Conservation (phyloP, 164 flowering plant genomes). For the Nymphaea thermarum region DNA sequence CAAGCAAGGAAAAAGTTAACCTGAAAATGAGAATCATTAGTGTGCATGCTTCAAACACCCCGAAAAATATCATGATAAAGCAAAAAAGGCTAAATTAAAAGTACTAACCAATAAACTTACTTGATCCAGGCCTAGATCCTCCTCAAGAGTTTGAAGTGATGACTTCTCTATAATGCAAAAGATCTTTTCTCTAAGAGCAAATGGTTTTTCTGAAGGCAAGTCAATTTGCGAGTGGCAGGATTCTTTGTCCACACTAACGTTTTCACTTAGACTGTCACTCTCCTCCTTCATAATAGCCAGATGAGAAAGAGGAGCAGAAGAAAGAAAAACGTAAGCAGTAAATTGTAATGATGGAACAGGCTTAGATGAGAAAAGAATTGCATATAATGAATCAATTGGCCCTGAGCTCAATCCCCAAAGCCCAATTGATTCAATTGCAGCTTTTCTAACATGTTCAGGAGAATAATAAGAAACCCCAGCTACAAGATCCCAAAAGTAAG, state of each 20-base stretch:
- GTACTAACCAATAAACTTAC: constrained; percentile 19
- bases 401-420: constrained; percentile 87
- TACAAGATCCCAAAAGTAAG: constrained; percentile 70
- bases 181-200: constrained; percentile 58
- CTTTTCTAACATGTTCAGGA: constrained; percentile 39
- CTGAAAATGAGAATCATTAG: constrained; percentile 21
- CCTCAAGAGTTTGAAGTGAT: constrained; percentile 46
- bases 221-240: constrained; percentile 15
- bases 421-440: constrained; percentile 62
- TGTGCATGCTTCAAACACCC: constrained; percentile 1
- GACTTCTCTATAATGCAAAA: constrained; percentile 45
- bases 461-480: constrained; percentile 54
- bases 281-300: constrained; percentile 36
- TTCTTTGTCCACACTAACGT: constrained; percentile 16
- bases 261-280: constrained; percentile 7
- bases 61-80: not conserved
- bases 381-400: constrained; percentile 70
- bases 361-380: constrained; percentile 61
- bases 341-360: constrained; percentile 52
- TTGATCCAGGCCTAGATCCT: constrained; percentile 39
- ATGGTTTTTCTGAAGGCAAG: constrained; percentile 28
- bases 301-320: constrained; percentile 49
- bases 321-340: constrained; percentile 70
- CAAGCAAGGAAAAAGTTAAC: constrained; percentile 66
- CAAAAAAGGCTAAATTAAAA: not conserved